Evolutionary conservation across 2,329 filamentous ascomycete species (phyloP).

Genomic region (Penicillium sp.): DNA sequence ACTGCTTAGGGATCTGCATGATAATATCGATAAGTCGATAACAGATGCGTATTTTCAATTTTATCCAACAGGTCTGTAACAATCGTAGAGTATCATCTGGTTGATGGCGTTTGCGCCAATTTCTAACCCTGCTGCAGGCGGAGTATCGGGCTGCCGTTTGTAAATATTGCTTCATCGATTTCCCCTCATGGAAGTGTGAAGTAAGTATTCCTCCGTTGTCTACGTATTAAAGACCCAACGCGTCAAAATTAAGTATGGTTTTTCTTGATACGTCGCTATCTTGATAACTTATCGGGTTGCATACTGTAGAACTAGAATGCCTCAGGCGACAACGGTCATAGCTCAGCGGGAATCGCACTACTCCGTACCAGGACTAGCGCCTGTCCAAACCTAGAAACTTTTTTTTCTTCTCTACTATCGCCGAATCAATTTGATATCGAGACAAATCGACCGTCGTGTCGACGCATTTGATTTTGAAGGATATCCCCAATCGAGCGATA

Average conservation of each 20-base stretch:
- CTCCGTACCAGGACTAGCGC: constrained; percentile 29
- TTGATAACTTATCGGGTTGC: too few relatives aligned
- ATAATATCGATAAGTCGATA: background rate
- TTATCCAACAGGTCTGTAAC: background rate
- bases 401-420: constrained; percentile 32
- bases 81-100: background rate
- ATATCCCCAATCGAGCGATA: constrained; percentile 5
- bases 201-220: too few relatives aligned
- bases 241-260: too few relatives aligned
- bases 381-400: constrained; percentile 35
- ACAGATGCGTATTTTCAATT: too few relatives aligned
- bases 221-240: too few relatives aligned
- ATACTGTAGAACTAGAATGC: background rate
- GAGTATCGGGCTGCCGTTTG: too few relatives aligned
- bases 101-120: too few relatives aligned
- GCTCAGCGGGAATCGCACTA: constrained; percentile 25
- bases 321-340: constrained; percentile 6
- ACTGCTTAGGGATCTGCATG: background rate
- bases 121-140: too few relatives aligned
- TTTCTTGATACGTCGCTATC: too few relatives aligned
- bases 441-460: background rate
- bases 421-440: constrained; percentile 7
- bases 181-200: too few relatives aligned
- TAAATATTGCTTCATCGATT: too few relatives aligned
- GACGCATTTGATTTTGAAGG: background rate